Evolutionary conservation across 2,329 filamentous ascomycete genomes (phyloP), one percentile per base, ranked within the genome.

Genomic region (Penicillium nordicum): DNA sequence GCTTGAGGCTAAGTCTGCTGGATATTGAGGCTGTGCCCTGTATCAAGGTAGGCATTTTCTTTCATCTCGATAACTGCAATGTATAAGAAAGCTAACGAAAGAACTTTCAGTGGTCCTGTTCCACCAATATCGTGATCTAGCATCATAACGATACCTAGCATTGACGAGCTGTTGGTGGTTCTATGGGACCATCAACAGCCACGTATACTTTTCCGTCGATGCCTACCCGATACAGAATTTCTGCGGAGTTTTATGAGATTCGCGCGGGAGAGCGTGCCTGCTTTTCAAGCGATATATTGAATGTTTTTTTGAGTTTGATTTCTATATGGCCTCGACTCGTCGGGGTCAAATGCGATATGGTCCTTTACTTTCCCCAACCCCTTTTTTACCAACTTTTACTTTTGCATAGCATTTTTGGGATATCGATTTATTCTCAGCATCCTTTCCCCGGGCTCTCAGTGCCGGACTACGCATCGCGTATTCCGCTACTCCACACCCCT

Each of bases 241-340:
- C 37, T 36, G 37, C 18, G 60, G 58, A 57, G 60, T 64, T 63
- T 18, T 36, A 40, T 46, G 49, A 44, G 30, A 51, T 50, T 41
- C 23, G 21, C 32, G 50, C 58, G 36, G 37, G 49, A 50, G 42
- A 52, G 46, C 56, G 53, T 57, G 54, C 51, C 38, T 63, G 60
- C 55, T 59, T 60, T 62, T 65, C 18, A 54, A 63, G 55, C 62
- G 57, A 52, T 51, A 47, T 50, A 57, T 54, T 53, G 36, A 59
- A 55, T 59, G 55, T 47, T 45, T 51, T 60, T 43, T 47, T 42
- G 41, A 49, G 40, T 57, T 61, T 52, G 34, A 51, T 54, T 62
- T 63, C 46, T 18, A 16, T 46, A 53, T 63, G 49, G 41, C 57
- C 48, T 55, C 38, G 54, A 58, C 44, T 30, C 51, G 55, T 57